Conservation (phyloP, 2,329 filamentous ascomycete genomes). For the Catunica adiposa region DNA sequence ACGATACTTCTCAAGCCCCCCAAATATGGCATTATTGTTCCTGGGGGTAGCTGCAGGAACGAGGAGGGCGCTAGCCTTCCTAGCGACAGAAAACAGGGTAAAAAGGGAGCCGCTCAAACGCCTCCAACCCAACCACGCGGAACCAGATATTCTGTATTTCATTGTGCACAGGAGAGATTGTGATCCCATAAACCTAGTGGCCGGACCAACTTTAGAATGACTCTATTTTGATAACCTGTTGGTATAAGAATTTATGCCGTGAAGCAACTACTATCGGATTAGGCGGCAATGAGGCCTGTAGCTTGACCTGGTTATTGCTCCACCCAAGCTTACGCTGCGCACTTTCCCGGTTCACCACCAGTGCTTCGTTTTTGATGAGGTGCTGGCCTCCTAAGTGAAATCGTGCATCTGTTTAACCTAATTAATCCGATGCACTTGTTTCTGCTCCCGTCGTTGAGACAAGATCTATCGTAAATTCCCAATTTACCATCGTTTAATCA, state of each 20-base stretch:
- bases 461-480: too few species aligned
- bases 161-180: too few species aligned
- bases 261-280: neutral
- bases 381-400: neutral
- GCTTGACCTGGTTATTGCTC: neutral
- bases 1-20: neutral
- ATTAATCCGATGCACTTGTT: too few species aligned
- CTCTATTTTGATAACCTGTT: too few species aligned
- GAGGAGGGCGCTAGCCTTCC: conserved; percentile 1
- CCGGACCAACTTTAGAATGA: too few species aligned
- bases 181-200: too few species aligned
- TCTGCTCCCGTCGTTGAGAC: too few species aligned
- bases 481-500: too few species aligned
- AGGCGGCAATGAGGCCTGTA: neutral
- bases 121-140: neutral
- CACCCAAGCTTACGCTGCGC: neutral
- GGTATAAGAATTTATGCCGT: neutral
- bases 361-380: neutral
- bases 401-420: neutral
- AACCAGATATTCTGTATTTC: neutral
- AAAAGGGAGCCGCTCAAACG: neutral
- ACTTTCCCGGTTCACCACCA: neutral
- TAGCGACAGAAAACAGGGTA: neutral
- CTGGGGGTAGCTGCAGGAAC: conserved; percentile 6
- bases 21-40: neutral